Conservation (phyloP, 2,329 filamentous ascomycete genomes). For the Nemania diffusa region DNA sequence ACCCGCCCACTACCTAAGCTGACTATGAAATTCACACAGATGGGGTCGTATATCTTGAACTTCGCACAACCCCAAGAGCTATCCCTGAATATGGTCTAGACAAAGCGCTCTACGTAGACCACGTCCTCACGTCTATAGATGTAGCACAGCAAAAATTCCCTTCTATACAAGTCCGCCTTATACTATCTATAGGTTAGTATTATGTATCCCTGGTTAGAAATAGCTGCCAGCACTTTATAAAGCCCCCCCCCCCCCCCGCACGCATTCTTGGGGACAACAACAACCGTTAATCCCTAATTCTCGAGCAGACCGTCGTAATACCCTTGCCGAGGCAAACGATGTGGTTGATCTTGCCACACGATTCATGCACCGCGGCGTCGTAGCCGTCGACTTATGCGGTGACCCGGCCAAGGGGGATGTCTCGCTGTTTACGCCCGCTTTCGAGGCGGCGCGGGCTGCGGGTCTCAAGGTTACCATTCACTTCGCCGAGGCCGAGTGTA, state of each 20-base stretch:
- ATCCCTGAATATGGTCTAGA: slow-evolving; percentile 65
- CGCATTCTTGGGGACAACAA: not conserved
- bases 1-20: not conserved
- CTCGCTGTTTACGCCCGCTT: slow-evolving; percentile 66
- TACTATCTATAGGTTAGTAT: slow-evolving; percentile 64
- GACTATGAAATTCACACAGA: slow-evolving; percentile 49
- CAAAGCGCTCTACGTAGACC: slow-evolving; percentile 71
- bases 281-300: not conserved
- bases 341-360: slow-evolving; percentile 71
- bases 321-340: slow-evolving; percentile 66
- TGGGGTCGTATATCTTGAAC: slow-evolving; percentile 81
- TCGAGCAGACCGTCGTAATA: slow-evolving; percentile 72
- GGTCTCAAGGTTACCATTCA: slow-evolving; percentile 77
- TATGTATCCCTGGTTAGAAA: not conserved
- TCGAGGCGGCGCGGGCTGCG: slow-evolving; percentile 63
- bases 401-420: slow-evolving; percentile 74
- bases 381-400: slow-evolving; percentile 83
- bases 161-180: slow-evolving; percentile 70
- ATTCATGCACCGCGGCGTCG: slow-evolving; percentile 66
- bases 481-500: slow-evolving; percentile 76
- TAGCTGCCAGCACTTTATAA: not conserved
- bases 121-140: slow-evolving; percentile 72
- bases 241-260: not conserved
- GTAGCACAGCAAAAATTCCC: slow-evolving; percentile 44
- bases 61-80: slow-evolving; percentile 80